phyloP scores from a whole-genome alignment of 202 grass and related monocot genomes.

The Tripidium arundinaceum region DNA sequence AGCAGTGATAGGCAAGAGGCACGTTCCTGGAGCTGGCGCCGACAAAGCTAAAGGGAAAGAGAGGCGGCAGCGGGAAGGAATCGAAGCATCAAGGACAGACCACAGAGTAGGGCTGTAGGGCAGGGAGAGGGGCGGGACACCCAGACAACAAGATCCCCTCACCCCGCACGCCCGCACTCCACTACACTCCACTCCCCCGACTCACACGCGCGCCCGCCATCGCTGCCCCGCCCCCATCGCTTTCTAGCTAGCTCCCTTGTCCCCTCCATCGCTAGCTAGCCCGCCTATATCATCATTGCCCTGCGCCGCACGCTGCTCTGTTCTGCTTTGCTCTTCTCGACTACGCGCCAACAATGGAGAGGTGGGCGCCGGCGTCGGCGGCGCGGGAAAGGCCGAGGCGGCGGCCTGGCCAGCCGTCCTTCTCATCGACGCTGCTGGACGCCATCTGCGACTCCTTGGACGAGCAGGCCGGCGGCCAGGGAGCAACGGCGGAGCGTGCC shows the following conservation, averaged over 20 bases:
- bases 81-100: background rate
- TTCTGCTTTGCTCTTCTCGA: background rate
- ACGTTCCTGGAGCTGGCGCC: background rate
- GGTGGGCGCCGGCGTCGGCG: slow-evolving; percentile 24
- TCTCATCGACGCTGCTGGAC: slow-evolving; percentile 91
- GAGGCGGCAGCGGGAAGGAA: slow-evolving; percentile 22
- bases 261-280: background rate
- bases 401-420: slow-evolving; percentile 56
- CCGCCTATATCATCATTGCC: slow-evolving; percentile 27
- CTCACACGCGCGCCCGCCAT: slow-evolving; percentile 39
- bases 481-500: background rate
- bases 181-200: slow-evolving; percentile 17
- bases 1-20: background rate
- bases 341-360: slow-evolving; percentile 42
- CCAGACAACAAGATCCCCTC: slow-evolving; percentile 35
- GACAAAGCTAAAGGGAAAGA: slow-evolving; percentile 31
- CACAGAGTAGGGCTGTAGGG: too few species aligned
- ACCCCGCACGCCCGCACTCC: slow-evolving; percentile 41
- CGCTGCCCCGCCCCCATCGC: background rate
- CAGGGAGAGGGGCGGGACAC: background rate
- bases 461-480: slow-evolving; percentile 18
- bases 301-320: background rate
- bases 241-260: background rate
- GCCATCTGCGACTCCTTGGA: slow-evolving; percentile 89
- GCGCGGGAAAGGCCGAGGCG: slow-evolving; percentile 15